Base-by-base conservation (phyloP, 169 alveolate genomes). In the Ichthyophthirius multifiliis region DNA sequence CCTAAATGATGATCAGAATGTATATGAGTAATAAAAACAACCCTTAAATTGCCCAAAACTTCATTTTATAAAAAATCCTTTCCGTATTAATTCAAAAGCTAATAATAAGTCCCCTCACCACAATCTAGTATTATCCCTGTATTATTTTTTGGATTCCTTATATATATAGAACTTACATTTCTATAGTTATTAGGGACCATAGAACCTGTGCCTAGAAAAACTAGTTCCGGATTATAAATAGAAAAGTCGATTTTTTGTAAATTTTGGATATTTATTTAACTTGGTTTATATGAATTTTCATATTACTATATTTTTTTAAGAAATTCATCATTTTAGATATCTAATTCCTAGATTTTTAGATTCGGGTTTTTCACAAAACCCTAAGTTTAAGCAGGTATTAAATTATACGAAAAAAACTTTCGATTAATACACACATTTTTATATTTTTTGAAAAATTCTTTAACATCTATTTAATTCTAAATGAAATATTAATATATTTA, bases 1-100 rank as follows among this genome's bases (percentile, higher is more conserved):
- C 77, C 77, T 20, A 67, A 67, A 18, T 67, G 77, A 67, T 67
- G 77, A n/a, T 67, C 77, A 18, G 62, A 34, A 23, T 67, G 77
- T 16, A 35, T 67, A n/a, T 67, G 77, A 15, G 77, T 67, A 18
- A 67, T 67, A 16, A 67, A 34, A 37, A 67, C 41, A 9, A 41
- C 20, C 41, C 41, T 67, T 12, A 67, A 23, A 67, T 67, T 67
- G 20, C 23, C 23, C 18, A 67, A 20, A 16, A 67, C 30, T 67
- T 67, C 48, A 2, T 67, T 55, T 27, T 55, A 37, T 18, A 41
- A 32, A 18, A 32, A 18, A 5, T 67, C 62, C 45, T 67, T 30
- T 7, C 77, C 77, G 20, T 67, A 67, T 37, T 39, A 5, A 34
- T 67, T 41, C 4, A 67, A 1, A 2, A 67, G 18, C 23, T 67